Evolutionary conservation across 495 filamentous ascomycete genomes (phyloP).

Genomic region (Thozetella sp.): DNA sequence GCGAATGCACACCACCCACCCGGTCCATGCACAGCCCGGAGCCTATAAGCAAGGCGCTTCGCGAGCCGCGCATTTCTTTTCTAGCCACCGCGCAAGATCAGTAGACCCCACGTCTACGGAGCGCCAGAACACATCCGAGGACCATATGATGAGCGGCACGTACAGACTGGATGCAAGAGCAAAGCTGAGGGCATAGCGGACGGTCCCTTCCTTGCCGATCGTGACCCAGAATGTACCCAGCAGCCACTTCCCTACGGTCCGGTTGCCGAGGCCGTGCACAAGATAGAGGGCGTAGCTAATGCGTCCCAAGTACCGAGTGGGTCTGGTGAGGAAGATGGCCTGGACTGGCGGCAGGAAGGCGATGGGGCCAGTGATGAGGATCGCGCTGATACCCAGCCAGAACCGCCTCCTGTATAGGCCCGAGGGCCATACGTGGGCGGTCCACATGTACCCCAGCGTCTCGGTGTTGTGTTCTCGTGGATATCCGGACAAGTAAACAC

Average conservation of each 20-base stretch:
- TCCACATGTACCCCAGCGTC: conserved; percentile 27
- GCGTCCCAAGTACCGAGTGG: conserved; percentile 57
- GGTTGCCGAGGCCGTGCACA: conserved; percentile 56
- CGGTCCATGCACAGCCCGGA: background rate
- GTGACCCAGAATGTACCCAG: conserved; percentile 53
- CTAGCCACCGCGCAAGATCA: conserved; percentile 55
- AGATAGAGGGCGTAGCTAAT: conserved; percentile 62
- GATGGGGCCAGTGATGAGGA: conserved; percentile 52
- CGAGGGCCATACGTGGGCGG: conserved; percentile 31
- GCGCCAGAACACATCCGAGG: conserved; percentile 61
- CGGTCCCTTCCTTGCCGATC: conserved; percentile 52
- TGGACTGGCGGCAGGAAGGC: conserved; percentile 51
- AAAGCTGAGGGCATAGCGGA: conserved; percentile 49
- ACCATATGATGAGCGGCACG: conserved; percentile 52
- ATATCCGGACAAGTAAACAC: conserved; percentile 26
- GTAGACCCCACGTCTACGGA: conserved; percentile 57
- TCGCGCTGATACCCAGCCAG: conserved; percentile 44
- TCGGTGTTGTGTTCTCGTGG: conserved; percentile 29
- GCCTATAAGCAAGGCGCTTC: conserved; percentile 11
- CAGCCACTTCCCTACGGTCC: conserved; percentile 52
- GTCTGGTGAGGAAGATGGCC: conserved; percentile 48
- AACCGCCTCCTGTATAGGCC: conserved; percentile 24
- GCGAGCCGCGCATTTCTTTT: conserved; percentile 41
- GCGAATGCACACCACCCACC: background rate
- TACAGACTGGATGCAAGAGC: conserved; percentile 48